Percentiles rank a stretch among this genome's conserved stretches.
Evolutionary conservation across 164 flowering plant species (phyloP).

Genomic region (Hamamelis virginiana): DNA sequence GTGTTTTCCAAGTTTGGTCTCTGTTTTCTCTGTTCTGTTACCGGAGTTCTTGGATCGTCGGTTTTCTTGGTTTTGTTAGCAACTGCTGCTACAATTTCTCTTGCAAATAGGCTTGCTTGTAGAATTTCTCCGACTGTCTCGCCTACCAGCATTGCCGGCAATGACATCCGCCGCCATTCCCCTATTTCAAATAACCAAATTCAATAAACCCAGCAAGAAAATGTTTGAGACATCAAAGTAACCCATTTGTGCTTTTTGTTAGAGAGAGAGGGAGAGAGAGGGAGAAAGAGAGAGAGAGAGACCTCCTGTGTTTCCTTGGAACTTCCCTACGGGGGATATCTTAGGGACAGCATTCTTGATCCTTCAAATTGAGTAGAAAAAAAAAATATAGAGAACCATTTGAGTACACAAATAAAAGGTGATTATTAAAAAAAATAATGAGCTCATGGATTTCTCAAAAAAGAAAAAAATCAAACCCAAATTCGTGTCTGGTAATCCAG

Average conservation of each 20-base stretch:
- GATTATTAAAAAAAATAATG: background rate
- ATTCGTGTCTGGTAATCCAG: too few species aligned
- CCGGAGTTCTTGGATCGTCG: slow-evolving; percentile 81
- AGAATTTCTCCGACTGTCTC: slow-evolving; percentile 87
- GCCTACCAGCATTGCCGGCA: slow-evolving; percentile 90
- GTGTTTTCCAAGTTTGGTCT: slow-evolving; percentile 38
- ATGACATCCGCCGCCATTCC: slow-evolving; percentile 90
- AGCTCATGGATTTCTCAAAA: background rate
- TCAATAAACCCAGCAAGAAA: background rate
- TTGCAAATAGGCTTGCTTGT: slow-evolving; percentile 78
- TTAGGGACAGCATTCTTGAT: slow-evolving; percentile 36
- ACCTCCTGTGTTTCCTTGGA: slow-evolving; percentile 29
- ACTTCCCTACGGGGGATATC: slow-evolving; percentile 45
- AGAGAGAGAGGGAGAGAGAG: background rate
- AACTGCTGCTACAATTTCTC: slow-evolving; percentile 54
- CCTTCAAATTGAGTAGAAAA: slow-evolving; percentile 27
- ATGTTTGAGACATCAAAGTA: background rate
- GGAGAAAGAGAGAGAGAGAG: slow-evolving; percentile 14
- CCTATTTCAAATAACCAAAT: slow-evolving; percentile 27
- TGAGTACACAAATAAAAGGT: background rate
- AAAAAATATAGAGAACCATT: background rate
- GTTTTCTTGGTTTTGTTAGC: slow-evolving; percentile 36
- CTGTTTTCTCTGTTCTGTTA: slow-evolving; percentile 33
- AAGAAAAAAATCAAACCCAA: background rate
- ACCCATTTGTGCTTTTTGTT: background rate